Evolutionary conservation across 768 basidiomycete genomes (phyloP).

Genomic region (Pulveroboletus sp.): DNA sequence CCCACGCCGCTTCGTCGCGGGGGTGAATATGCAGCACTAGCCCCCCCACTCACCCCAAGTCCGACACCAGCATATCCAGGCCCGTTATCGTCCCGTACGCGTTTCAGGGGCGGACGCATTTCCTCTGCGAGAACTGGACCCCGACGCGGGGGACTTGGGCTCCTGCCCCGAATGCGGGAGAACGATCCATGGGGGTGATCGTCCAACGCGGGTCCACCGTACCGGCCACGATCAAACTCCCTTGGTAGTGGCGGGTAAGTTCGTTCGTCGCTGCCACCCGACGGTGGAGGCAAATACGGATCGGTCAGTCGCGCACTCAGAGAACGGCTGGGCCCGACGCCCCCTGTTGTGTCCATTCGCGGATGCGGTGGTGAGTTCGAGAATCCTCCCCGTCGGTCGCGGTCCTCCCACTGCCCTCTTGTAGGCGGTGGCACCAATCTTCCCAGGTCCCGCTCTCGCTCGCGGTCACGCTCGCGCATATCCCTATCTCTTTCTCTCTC

Average conservation of each 20-base stretch:
- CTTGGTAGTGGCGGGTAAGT: constrained; percentile 19
- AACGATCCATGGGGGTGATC: constrained; percentile 21
- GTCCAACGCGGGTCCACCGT: constrained; percentile 11
- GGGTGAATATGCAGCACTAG: constrained; percentile 26
- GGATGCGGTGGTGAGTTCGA: constrained; percentile 20
- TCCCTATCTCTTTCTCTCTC: constrained; percentile 29
- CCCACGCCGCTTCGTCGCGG: constrained; percentile 16
- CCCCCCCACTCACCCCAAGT: not conserved
- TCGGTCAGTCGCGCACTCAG: constrained; percentile 29
- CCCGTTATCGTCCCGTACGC: constrained; percentile 41
- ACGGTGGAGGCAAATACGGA: constrained; percentile 10
- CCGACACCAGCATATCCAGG: constrained; percentile 9
- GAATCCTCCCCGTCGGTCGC: constrained; percentile 33
- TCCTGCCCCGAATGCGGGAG: constrained; percentile 43
- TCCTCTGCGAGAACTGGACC: constrained; percentile 32
- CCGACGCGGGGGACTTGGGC: constrained; percentile 38
- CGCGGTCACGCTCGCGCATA: constrained; percentile 34
- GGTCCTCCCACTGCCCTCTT: constrained; percentile 36
- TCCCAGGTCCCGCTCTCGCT: constrained; percentile 31
- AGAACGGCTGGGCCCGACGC: constrained; percentile 16
- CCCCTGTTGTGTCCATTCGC: constrained; percentile 13
- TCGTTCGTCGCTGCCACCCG: constrained; percentile 20
- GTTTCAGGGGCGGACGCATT: constrained; percentile 41
- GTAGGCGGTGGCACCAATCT: constrained; percentile 16
- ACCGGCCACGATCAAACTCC: constrained; percentile 30